phyloP scores from a whole-genome alignment of 768 basidiomycete genomes.

The Agrocybe pediades region DNA sequence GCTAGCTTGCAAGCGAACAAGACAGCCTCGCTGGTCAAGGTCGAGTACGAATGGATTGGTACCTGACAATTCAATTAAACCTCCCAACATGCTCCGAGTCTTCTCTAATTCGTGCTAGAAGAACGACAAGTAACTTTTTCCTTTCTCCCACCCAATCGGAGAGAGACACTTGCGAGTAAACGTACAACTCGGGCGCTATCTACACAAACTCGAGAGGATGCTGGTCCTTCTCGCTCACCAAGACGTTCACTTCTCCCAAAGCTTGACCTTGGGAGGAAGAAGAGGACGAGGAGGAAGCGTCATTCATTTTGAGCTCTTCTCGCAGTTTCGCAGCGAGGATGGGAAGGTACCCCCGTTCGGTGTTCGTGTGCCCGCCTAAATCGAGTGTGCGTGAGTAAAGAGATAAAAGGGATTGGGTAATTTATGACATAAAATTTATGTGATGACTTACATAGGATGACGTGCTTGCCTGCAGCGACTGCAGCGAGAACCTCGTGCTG shows the following conservation, averaged over 20 bases:
- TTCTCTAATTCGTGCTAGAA: conserved; percentile 6
- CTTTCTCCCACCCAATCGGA: not conserved
- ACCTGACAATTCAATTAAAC: conserved; percentile 5
- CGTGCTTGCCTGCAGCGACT: conserved; percentile 72
- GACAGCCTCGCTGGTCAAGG: too few relatives aligned
- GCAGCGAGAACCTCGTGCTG: conserved; percentile 90
- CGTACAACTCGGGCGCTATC: conserved; percentile 13
- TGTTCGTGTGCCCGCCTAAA: conserved; percentile 93
- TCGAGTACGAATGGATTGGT: too few relatives aligned
- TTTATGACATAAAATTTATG: conserved; percentile 29
- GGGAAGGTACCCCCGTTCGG: conserved; percentile 91
- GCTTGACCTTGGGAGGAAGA: conserved; percentile 30
- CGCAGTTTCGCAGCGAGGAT: conserved; percentile 67
- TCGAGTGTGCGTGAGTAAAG: conserved; percentile 5
- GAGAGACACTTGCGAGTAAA: conserved; percentile 1
- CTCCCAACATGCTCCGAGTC: too few relatives aligned
- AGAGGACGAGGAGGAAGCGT: too few relatives aligned
- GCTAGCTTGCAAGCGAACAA: too few relatives aligned
- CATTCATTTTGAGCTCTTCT: conserved; percentile 45
- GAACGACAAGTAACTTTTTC: conserved; percentile 17
- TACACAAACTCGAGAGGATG: conserved; percentile 77
- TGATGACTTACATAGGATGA: conserved; percentile 75
- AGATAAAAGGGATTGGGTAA: conserved; percentile 23
- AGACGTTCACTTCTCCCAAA: conserved; percentile 54
- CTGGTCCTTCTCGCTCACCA: conserved; percentile 70